Evolutionary conservation across 495 filamentous ascomycete genomes (phyloP), one percentile per base, ranked within the genome.

Genomic region (Bryoglossum gracile): DNA sequence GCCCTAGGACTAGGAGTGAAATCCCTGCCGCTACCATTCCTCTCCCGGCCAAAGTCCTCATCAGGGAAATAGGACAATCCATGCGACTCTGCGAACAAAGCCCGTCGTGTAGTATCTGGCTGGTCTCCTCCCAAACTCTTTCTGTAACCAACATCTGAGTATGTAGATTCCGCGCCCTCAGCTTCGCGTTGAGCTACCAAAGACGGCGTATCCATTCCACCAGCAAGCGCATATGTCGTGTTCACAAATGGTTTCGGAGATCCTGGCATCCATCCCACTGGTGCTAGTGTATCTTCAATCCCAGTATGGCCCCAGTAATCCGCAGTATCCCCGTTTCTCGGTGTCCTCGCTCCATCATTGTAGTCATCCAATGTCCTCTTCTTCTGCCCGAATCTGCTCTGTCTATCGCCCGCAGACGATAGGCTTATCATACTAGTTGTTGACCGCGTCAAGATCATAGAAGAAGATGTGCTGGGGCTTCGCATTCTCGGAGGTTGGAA

Each of bases 401-500:
- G 43, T 44, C 9, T 60, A 43, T 46, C 30, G 4, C 45, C 51
- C 28, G 48, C 23, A 8, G 28, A 30, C 0, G 41, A 52, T 16
- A 52, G 16, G 8, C 33, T 40, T 42, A 69, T 67, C 18, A 78
- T 53, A 34, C 72, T 81, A 17, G 66, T 65, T 8, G 80, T 77
- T 8, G 80, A 81, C 50, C 67, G 68, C 11, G 63, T 59, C 4
- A 76, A 66, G 54, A 82, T 78, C 14, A 78, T 56, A 8, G 82
- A 80, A 21, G 70, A 77, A 10, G 47, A 49, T 3, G 81, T 71
- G 1, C 44, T 50, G 2, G 77, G 69, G 3, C 82, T 81, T 3
- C 79, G 74, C 13, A 84, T 78, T n/a, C 67, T 62, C 3, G 86
- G 84, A 2, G 83, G 76, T 50, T 80, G 83, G 61, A 88, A 89